phyloP scores from a whole-genome alignment of 306 rosid genomes.

The Luffa acutangula region DNA sequence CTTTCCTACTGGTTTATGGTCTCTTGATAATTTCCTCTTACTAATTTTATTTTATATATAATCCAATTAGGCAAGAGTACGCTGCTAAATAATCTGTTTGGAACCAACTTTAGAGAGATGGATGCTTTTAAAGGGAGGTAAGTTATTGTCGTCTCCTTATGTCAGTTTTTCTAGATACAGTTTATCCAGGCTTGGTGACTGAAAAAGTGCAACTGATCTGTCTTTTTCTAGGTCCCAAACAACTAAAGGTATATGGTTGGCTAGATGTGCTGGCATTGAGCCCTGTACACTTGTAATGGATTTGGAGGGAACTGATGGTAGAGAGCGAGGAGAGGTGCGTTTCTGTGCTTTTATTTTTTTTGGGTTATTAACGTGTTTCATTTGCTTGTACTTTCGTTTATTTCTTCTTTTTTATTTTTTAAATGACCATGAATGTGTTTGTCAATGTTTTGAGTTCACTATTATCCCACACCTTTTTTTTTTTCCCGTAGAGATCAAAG shows the following conservation, averaged over 20 bases:
- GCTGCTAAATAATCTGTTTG: conserved; percentile 61
- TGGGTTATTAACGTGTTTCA: not conserved
- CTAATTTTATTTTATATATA: not conserved
- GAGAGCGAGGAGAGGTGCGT: conserved; percentile 99
- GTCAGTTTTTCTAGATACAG: not conserved
- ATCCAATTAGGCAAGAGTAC: conserved; percentile 85
- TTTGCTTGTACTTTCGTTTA: not conserved
- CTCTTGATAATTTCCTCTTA: conserved; percentile 4
- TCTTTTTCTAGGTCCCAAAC: conserved; percentile 75
- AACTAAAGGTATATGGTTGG: conserved; percentile 98
- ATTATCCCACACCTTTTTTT: not conserved
- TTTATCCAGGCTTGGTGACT: conserved; percentile 7
- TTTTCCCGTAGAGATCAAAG: not conserved
- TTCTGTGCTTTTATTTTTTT: conserved; percentile 1
- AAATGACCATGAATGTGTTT: not conserved
- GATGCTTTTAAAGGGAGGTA: conserved; percentile 95
- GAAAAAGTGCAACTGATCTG: not conserved
- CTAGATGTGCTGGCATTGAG: conserved; percentile 78
- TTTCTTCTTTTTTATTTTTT: not conserved
- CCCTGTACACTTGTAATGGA: conserved; percentile 97
- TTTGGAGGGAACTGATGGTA: conserved; percentile 98
- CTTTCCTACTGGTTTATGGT: not conserved
- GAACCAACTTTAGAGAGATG: conserved; percentile 93
- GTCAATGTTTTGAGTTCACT: not conserved
- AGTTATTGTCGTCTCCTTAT: conserved; percentile 19